Conservation (phyloP, 1,284 basidiomycete species). For the Tranzscheliella williamsii region DNA sequence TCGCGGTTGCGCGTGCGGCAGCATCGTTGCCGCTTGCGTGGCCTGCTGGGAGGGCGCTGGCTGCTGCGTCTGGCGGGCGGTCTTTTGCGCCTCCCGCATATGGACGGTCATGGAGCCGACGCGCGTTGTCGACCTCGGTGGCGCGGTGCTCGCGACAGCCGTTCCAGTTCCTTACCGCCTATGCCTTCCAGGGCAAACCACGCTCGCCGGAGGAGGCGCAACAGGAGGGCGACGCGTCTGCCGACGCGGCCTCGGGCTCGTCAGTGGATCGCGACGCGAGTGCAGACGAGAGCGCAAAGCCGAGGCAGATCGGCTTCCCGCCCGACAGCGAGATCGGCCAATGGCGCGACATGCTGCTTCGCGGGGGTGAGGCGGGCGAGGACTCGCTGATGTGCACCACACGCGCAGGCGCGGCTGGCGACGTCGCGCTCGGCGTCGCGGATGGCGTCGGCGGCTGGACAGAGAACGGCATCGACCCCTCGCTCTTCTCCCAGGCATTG, state of each 20-base stretch:
- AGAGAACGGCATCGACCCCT: conserved; percentile 79
- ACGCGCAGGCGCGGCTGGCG: conserved; percentile 66
- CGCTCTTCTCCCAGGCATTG: conserved; percentile 71
- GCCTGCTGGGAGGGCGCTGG: too few relatives aligned
- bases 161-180: conserved; percentile 73
- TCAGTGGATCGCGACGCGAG: background rate
- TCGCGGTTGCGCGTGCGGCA: too few relatives aligned
- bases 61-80: too few relatives aligned
- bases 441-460: conserved; percentile 75
- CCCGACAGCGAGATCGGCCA: conserved; percentile 69
- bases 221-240: conserved; percentile 18
- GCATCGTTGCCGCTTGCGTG: too few relatives aligned
- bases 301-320: conserved; percentile 67
- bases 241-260: too few relatives aligned
- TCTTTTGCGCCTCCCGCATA: background rate
- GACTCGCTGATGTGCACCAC: conserved; percentile 66
- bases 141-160: conserved; percentile 49
- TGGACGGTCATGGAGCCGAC: conserved; percentile 1
- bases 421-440: conserved; percentile 74
- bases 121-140: conserved; percentile 11
- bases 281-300: conserved; percentile 5
- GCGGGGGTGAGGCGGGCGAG: conserved; percentile 66
- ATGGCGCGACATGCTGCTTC: conserved; percentile 69
- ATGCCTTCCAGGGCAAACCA: conserved; percentile 78
- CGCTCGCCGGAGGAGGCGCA: conserved; percentile 50